Evolutionary conservation across 371 early-diverging fungal genomes (phyloP).

Genomic region (Rhizomucor miehei): DNA sequence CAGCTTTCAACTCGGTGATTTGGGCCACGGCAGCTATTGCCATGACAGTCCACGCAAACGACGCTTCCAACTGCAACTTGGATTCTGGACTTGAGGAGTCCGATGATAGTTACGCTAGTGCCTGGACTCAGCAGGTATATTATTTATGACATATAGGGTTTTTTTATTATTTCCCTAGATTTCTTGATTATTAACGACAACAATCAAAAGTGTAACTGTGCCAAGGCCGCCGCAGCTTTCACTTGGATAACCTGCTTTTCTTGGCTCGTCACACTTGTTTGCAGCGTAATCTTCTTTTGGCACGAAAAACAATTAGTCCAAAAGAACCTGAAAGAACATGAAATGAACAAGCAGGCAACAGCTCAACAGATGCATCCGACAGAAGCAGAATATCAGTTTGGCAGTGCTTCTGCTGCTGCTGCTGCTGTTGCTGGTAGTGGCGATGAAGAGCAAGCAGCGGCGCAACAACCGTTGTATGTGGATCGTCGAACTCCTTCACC

Average conservation of each 20-base stretch:
- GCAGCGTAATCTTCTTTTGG: constrained; percentile 32
- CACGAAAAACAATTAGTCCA: constrained; percentile 38
- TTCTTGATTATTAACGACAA: too few species aligned
- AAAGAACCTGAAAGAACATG: constrained; percentile 27
- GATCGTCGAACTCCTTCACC: not conserved
- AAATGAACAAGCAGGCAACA: constrained; percentile 25
- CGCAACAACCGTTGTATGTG: not conserved
- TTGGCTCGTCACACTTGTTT: constrained; percentile 31
- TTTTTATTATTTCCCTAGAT: not conserved
- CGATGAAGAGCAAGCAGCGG: not conserved
- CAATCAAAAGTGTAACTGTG: constrained; percentile 39
- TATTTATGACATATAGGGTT: not conserved
- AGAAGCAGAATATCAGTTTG: not conserved
- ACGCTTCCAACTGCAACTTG: constrained; percentile 23
- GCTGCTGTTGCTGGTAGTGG: too few species aligned
- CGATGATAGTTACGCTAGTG: constrained; percentile 17
- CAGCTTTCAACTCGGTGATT: constrained; percentile 21
- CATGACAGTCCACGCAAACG: constrained; percentile 33
- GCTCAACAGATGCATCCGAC: constrained; percentile 1
- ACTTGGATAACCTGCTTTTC: constrained; percentile 43
- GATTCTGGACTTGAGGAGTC: constrained; percentile 13
- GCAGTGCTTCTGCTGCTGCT: not conserved
- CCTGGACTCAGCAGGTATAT: constrained; percentile 43
- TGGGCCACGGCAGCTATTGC: constrained; percentile 41
- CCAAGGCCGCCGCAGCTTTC: constrained; percentile 42